Evolutionary conservation across 345 rosid species (phyloP).

Genomic region (Limnanthes douglasii): DNA sequence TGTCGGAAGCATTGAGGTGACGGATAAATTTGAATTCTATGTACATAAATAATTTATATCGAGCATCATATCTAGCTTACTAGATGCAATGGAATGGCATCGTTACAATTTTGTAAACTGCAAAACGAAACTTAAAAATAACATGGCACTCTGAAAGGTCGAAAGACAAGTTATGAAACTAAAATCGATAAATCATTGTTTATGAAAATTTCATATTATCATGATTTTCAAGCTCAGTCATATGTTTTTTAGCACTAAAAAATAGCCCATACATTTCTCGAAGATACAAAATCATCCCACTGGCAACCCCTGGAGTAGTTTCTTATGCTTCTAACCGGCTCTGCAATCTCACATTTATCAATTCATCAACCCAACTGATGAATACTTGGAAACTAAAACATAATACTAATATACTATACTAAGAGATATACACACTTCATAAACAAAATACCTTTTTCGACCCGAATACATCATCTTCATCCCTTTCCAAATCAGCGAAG

Average conservation of each 20-base stretch:
- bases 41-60: constrained; percentile 4
- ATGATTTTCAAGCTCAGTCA: too few species aligned
- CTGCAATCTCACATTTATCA: constrained; percentile 22
- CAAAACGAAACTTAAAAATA: constrained; percentile 13
- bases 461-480: constrained; percentile 79
- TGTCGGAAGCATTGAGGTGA: not conserved
- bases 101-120: constrained; percentile 79
- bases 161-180: constrained; percentile 2
- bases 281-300: constrained; percentile 73
- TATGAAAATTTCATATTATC: not conserved
- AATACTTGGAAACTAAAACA: too few species aligned
- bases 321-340: constrained; percentile 52
- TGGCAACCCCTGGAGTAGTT: constrained; percentile 62
- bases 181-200: not conserved
- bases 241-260: too few species aligned
- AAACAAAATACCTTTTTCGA: constrained; percentile 63
- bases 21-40: not conserved
- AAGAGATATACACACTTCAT: too few species aligned
- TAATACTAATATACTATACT: too few species aligned
- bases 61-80: constrained; percentile 42
- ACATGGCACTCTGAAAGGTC: constrained; percentile 1
- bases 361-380: too few species aligned
- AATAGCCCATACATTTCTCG: constrained; percentile 93
- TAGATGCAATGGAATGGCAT: constrained; percentile 44
- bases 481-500: constrained; percentile 79